Conservation (phyloP, 805 yeast genomes). For the Danielia reshetovae region DNA sequence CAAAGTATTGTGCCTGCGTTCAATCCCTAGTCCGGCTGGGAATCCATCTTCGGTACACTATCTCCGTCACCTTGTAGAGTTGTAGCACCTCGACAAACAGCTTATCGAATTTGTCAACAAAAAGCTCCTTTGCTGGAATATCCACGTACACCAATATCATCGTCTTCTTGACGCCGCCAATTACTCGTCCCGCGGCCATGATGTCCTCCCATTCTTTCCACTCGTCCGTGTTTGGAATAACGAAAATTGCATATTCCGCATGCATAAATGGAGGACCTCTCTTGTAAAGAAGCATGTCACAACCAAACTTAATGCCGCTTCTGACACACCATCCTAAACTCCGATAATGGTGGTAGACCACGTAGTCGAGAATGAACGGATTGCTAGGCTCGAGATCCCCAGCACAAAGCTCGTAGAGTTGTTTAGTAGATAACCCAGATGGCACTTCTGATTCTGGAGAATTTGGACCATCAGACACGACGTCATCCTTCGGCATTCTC, state of each 20-base stretch:
- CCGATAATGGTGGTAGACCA: slow-evolving; percentile 80
- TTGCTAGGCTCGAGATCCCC: slow-evolving; percentile 4
- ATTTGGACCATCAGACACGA: background rate
- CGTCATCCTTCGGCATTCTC: background rate
- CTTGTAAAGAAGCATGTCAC: slow-evolving; percentile 77
- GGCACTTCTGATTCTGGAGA: background rate
- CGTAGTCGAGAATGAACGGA: slow-evolving; percentile 52
- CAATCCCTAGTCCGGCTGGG: slow-evolving; percentile 81
- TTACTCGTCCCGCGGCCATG: slow-evolving; percentile 70
- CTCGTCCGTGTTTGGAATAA: slow-evolving; percentile 38
- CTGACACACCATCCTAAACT: slow-evolving; percentile 94
- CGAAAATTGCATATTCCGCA: slow-evolving; percentile 75
- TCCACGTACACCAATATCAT: slow-evolving; percentile 67
- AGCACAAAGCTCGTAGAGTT: slow-evolving; percentile 26
- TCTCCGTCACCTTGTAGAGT: slow-evolving; percentile 55
- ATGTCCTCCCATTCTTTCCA: slow-evolving; percentile 53
- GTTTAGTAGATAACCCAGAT: slow-evolving; percentile 12
- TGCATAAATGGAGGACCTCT: slow-evolving; percentile 96
- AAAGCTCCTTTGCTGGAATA: slow-evolving; percentile 38
- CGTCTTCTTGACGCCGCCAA: slow-evolving; percentile 81
- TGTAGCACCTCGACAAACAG: slow-evolving; percentile 30
- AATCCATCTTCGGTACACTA: slow-evolving; percentile 76
- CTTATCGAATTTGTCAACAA: slow-evolving; percentile 15
- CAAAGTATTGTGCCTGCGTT: too few relatives aligned
- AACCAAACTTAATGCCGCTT: slow-evolving; percentile 88